These are phyloP conservation scores for Trichomonascaceae sp. DNA, from an alignment of 1,139 yeast genomes.

Conservation along the genomic window DNA sequence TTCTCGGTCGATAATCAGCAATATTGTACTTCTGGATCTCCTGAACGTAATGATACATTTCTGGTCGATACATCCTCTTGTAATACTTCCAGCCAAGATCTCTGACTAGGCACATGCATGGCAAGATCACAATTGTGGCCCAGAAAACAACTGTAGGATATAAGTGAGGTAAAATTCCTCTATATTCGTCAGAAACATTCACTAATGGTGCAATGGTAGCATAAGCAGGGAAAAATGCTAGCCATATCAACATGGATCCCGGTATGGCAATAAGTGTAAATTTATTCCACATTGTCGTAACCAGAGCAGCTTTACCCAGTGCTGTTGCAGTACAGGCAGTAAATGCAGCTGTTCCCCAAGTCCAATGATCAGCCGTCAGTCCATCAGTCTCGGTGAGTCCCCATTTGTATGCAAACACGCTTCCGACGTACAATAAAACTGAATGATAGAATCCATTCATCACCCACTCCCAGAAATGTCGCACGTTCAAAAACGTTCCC, in stretches of 20 bases:
- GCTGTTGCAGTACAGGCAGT: constrained; percentile 87
- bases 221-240: constrained; percentile 80
- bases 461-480: constrained; percentile 97
- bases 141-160: constrained; percentile 80
- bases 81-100: constrained; percentile 94
- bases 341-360: constrained; percentile 88
- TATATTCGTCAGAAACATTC: constrained; percentile 76
- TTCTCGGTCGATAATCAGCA: constrained; percentile 88
- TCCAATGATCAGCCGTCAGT: constrained; percentile 80
- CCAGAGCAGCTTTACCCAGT: constrained; percentile 88
- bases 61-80: constrained; percentile 86
- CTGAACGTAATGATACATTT: constrained; percentile 89
- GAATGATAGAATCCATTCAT: constrained; percentile 93
- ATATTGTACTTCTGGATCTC: constrained; percentile 94
- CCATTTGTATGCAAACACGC: constrained; percentile 59
- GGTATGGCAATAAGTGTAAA: constrained; percentile 89
- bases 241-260: constrained; percentile 83
- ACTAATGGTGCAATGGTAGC: constrained; percentile 79
- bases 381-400: constrained; percentile 69
- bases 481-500: constrained; percentile 81
- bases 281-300: constrained; percentile 92
- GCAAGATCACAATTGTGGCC: constrained; percentile 72
- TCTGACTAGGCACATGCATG: constrained; percentile 71
- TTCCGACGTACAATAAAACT: constrained; percentile 70
- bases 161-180: constrained; percentile 69